phyloP scores from a whole-genome alignment of 208 protist species.

The Leishmania arabica region DNA sequence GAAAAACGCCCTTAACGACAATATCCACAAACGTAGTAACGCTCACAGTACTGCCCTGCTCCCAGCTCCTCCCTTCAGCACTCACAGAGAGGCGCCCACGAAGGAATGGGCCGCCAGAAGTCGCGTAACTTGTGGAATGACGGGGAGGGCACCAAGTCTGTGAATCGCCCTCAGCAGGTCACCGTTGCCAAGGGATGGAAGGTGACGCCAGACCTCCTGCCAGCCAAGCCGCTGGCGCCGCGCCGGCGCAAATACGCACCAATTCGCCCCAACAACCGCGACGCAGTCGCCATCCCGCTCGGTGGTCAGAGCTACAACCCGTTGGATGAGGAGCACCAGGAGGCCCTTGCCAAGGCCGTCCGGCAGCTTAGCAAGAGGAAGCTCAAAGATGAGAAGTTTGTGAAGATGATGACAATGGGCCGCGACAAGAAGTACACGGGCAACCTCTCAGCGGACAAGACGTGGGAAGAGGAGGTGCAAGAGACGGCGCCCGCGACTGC shows the following conservation, averaged over 20 bases:
- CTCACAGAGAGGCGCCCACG: background rate
- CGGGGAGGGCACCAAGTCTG: conserved; percentile 41
- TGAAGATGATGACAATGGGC: conserved; percentile 66
- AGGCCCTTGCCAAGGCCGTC: conserved; percentile 60
- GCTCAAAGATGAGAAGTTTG: conserved; percentile 70
- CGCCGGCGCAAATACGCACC: conserved; percentile 79
- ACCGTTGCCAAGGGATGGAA: conserved; percentile 56
- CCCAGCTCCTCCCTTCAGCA: background rate
- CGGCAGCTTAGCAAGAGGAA: conserved; percentile 67
- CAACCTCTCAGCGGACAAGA: conserved; percentile 73
- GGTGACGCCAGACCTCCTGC: conserved; percentile 64
- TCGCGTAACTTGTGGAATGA: conserved; percentile 70
- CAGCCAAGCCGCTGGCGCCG: conserved; percentile 52
- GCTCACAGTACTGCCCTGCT: background rate
- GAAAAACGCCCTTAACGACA: background rate
- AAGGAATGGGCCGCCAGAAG: conserved; percentile 27
- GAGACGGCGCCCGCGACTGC: conserved; percentile 19
- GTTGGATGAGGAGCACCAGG: conserved; percentile 72
- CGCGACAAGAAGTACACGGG: conserved; percentile 47
- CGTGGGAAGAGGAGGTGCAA: conserved; percentile 81
- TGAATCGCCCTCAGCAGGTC: conserved; percentile 59
- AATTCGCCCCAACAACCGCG: conserved; percentile 81
- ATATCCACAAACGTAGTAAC: background rate
- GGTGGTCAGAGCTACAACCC: conserved; percentile 91
- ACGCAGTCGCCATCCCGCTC: conserved; percentile 69